Conservation (phyloP, 192 early-diverging fungal genomes). For the Radiomyces spectabilis region DNA sequence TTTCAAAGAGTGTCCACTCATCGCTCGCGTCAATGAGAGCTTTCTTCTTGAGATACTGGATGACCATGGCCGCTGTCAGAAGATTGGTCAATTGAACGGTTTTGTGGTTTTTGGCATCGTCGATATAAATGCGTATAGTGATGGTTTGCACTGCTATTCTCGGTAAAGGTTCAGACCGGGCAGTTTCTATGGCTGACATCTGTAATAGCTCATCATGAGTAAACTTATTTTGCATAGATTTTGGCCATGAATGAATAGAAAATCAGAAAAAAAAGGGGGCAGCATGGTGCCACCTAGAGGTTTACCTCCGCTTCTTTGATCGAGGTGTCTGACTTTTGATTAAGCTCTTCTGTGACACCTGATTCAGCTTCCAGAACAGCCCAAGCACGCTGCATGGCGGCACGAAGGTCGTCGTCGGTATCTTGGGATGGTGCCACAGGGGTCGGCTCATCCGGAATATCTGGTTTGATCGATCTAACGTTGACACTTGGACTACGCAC, state of each 20-base stretch:
- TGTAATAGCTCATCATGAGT: background rate
- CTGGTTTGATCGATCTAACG: background rate
- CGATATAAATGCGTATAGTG: slow-evolving; percentile 84
- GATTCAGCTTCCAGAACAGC: slow-evolving; percentile 10
- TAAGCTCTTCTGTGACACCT: background rate
- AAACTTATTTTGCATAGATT: too few relatives aligned
- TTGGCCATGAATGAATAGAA: background rate
- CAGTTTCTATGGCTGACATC: background rate
- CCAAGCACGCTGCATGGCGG: slow-evolving; percentile 14
- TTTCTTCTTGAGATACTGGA: slow-evolving; percentile 60
- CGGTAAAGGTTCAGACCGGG: background rate
- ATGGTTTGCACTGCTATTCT: slow-evolving; percentile 33
- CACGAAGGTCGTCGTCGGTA: slow-evolving; percentile 7
- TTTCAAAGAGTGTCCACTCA: slow-evolving; percentile 88
- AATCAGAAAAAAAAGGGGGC: background rate
- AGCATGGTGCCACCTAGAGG: too few relatives aligned
- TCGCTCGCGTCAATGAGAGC: slow-evolving; percentile 46
- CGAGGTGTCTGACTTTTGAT: too few relatives aligned
- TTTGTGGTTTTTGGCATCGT: slow-evolving; percentile 68
- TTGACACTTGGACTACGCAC: slow-evolving; percentile 4
- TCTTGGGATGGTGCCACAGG: slow-evolving; percentile 2
- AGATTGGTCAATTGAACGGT: slow-evolving; percentile 69
- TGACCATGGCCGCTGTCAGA: slow-evolving; percentile 63
- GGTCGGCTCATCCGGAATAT: background rate
- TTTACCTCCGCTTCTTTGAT: too few relatives aligned